Conservation (phyloP, 2,329 filamentous ascomycete species). For the Pyricularia sp. region DNA sequence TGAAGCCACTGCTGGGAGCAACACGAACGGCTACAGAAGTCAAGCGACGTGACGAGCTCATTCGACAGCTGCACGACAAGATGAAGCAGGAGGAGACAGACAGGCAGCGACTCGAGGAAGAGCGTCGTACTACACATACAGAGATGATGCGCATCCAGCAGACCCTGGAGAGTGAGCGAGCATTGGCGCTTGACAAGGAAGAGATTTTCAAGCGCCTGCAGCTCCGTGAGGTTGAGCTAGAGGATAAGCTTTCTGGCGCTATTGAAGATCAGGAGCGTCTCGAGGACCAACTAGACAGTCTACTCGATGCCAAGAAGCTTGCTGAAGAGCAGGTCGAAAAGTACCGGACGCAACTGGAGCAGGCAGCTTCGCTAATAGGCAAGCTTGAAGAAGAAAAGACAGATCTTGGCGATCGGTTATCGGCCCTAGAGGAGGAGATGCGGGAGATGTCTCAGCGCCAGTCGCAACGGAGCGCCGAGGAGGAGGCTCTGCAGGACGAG, state of each 20-base stretch:
- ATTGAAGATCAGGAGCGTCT: constrained; percentile 90
- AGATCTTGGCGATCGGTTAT: constrained; percentile 57
- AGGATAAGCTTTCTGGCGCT: constrained; percentile 84
- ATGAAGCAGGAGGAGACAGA: constrained; percentile 68
- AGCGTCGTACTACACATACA: constrained; percentile 74
- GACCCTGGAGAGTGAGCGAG: constrained; percentile 87
- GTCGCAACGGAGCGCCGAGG: constrained; percentile 64
- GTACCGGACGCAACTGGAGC: constrained; percentile 75
- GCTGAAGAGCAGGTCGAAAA: constrained; percentile 77
- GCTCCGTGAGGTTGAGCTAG: constrained; percentile 79
- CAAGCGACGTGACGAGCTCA: constrained; percentile 90
- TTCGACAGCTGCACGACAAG: constrained; percentile 75
- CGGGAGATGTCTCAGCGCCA: constrained; percentile 61
- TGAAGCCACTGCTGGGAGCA: constrained; percentile 89
- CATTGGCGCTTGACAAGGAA: constrained; percentile 94
- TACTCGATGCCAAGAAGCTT: constrained; percentile 81
- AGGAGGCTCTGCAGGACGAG: constrained; percentile 70
- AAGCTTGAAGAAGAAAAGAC: constrained; percentile 82
- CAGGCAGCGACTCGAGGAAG: constrained; percentile 77
- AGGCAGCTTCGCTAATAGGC: constrained; percentile 79
- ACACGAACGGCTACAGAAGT: constrained; percentile 89
- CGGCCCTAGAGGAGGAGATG: constrained; percentile 62
- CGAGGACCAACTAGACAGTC: constrained; percentile 84
- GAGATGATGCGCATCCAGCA: constrained; percentile 89
- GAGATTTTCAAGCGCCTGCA: constrained; percentile 98